These are phyloP conservation scores for Globisporangium radiosum DNA, from an alignment of 352 stramenopile species.

Conservation along the genomic window DNA sequence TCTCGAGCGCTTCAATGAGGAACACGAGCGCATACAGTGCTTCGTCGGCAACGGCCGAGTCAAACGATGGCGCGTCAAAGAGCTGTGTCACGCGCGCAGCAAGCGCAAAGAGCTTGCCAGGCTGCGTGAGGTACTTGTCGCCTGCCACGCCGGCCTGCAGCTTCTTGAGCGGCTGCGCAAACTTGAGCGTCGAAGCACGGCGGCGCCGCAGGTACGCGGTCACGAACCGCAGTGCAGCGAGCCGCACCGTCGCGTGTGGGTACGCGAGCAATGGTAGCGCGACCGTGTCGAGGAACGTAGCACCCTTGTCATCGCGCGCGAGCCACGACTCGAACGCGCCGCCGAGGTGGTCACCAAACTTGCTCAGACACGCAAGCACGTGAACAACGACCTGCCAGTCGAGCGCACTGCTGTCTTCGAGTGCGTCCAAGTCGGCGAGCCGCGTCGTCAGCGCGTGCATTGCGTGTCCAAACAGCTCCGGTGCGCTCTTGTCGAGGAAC, in stretches of 20 bases:
- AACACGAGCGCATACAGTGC: conserved; percentile 55
- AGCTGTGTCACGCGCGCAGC: conserved; percentile 58
- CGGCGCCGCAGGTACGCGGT: conserved; percentile 63
- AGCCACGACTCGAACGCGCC: conserved; percentile 64
- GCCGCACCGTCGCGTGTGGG: conserved; percentile 70
- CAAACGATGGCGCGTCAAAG: conserved; percentile 52
- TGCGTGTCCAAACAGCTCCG: conserved; percentile 35
- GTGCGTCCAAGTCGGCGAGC: conserved; percentile 30
- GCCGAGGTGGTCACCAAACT: conserved; percentile 57
- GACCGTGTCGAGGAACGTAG: conserved; percentile 38
- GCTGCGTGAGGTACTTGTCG: conserved; percentile 41
- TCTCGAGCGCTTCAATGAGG: conserved; percentile 49
- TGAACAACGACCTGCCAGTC: conserved; percentile 66
- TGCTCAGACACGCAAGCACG: conserved; percentile 50
- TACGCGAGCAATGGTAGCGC: conserved; percentile 60
- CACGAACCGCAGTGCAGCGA: conserved; percentile 46
- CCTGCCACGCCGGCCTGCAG: conserved; percentile 22
- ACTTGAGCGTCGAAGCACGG: conserved; percentile 33
- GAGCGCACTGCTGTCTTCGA: conserved; percentile 32
- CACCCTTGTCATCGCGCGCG: conserved; percentile 10
- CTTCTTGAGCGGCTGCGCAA: conserved; percentile 29
- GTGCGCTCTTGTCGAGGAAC: conserved; percentile 60
- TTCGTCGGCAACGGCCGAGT: conserved; percentile 44
- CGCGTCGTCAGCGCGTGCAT: conserved; percentile 27
- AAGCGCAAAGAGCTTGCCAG: conserved; percentile 54